phyloP scores from a whole-genome alignment of 2,329 filamentous ascomycete genomes.

The Cladosporium phlei region DNA sequence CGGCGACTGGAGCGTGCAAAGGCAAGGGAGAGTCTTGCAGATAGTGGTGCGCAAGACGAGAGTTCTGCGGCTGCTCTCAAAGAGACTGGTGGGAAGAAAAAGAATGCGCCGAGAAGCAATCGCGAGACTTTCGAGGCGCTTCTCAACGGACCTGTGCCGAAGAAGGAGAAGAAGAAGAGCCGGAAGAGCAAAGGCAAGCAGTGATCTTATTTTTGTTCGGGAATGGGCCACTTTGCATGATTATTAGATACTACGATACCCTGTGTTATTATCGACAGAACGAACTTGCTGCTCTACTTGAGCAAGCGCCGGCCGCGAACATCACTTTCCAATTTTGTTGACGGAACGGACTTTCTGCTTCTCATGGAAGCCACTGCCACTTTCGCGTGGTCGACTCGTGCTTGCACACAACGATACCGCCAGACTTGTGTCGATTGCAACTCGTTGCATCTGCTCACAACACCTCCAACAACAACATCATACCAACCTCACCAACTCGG shows the following conservation, averaged over 20 bases:
- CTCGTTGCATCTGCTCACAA: too few relatives aligned
- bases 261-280: slow-evolving; percentile 10
- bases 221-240: slow-evolving; percentile 3
- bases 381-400: too few relatives aligned
- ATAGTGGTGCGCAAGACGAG: neutral
- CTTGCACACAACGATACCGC: too few relatives aligned
- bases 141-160: slow-evolving; percentile 25
- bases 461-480: too few relatives aligned
- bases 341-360: too few relatives aligned
- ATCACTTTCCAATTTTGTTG: too few relatives aligned
- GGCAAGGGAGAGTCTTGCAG: slow-evolving; percentile 8
- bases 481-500: too few relatives aligned
- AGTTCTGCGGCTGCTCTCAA: neutral
- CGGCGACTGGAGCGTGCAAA: slow-evolving; percentile 12
- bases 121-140: slow-evolving; percentile 24
- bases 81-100: slow-evolving; percentile 8
- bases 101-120: slow-evolving; percentile 14
- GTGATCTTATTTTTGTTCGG: too few relatives aligned
- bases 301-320: too few relatives aligned
- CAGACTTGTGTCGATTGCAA: too few relatives aligned
- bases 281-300: slow-evolving; percentile 7
- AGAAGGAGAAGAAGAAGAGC: slow-evolving; percentile 28
- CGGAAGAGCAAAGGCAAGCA: slow-evolving; percentile 19
- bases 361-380: too few relatives aligned
- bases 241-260: slow-evolving; percentile 14